Conservation (phyloP, 495 filamentous ascomycete genomes). For the Amphirosellinia nigrospora region DNA sequence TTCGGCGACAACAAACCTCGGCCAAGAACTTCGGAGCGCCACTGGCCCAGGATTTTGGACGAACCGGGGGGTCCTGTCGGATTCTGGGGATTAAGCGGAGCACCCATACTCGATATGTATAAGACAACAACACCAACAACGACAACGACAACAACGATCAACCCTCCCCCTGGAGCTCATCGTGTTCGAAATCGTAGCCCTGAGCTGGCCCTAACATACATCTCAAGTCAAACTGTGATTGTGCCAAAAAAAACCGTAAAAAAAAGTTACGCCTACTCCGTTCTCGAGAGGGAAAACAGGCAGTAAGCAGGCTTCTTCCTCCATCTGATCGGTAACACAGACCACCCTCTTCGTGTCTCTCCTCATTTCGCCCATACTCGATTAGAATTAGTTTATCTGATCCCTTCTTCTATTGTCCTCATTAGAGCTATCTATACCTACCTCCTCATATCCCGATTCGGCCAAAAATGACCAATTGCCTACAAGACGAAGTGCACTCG, state of each 20-base stretch:
- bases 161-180: not conserved
- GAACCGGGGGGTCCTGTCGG: slow-evolving; percentile 1
- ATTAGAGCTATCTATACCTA: not conserved
- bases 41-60: not conserved
- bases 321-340: slow-evolving; percentile 1
- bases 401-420: not conserved
- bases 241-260: too few species aligned
- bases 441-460: not conserved
- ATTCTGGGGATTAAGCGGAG: slow-evolving; percentile 7
- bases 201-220: too few species aligned
- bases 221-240: not conserved
- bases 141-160: not conserved
- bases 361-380: not conserved
- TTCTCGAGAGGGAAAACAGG: not conserved
- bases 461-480: slow-evolving; percentile 37
- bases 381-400: not conserved
- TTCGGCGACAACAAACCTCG: slow-evolving; percentile 18
- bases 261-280: not conserved
- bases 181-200: too few species aligned
- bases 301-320: not conserved
- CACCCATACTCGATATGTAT: slow-evolving; percentile 10
- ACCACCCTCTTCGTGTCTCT: slow-evolving; percentile 3
- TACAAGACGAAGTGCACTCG: slow-evolving; percentile 58
- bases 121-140: too few species aligned
- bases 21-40: not conserved